Base-by-base conservation (phyloP, 2,329 filamentous ascomycete genomes). In the Alternaria sp. region DNA sequence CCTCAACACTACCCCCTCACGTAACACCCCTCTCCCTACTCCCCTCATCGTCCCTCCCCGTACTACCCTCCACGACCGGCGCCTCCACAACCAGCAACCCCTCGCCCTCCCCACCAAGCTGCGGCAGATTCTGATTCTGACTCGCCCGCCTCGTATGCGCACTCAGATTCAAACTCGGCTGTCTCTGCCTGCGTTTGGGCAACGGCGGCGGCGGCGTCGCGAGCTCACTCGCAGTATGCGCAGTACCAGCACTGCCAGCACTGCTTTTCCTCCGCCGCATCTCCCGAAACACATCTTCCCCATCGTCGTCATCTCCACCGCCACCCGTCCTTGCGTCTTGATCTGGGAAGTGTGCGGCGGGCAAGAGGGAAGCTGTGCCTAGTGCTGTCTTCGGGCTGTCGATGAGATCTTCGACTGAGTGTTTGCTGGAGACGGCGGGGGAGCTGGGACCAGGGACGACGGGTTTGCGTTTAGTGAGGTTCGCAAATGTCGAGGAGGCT, bases 391-490 rank as follows among this genome's bases (percentile, higher is more conserved):
- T 55, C 3, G 56, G 33, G n/a, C 20, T 43, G 21, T 65, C 25
- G 14, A 41, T 21, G 57, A 71, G 45, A 55, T 66, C 47, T 46
- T 70, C 68, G 12, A 20, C 44, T 45, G 61, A 63, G 56, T 57
- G 18, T 33, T 65, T 59, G 60, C 57, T 33, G 21, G 59, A 26
- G 2, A 64, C 30, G 18, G 59, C 33, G 37, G 54, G 47, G 9
- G 49, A 41, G 49, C 37, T 53, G 14, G 20, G 33, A 21, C 54
- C 28, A 23, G 51, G 44, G 10, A 50, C 4, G 14, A 90, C 80
- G 3, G 88, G 85, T 71, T 91, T 93, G n/a, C 90, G 84, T 74
- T 88, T 90, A 4, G 89, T 87, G 2, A 89, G 66, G 51, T 74
- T 79, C 7, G 71, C 75, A 47, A 79, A 69, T 6, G 75, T 72